phyloP scores from a whole-genome alignment of 345 rosid genomes.

The Citrus hindsii region DNA sequence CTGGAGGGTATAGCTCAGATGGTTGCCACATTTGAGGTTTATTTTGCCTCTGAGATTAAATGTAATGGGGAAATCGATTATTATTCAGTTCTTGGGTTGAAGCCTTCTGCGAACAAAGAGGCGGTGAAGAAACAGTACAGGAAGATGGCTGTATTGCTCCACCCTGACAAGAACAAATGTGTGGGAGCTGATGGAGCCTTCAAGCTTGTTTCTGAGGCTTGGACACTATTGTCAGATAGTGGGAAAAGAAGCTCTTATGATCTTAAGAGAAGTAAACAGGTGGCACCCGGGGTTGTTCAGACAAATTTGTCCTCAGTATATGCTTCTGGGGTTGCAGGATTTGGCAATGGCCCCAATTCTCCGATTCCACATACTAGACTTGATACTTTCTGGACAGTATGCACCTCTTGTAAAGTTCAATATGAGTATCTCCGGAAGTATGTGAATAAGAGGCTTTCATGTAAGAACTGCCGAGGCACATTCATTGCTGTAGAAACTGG shows the following conservation, averaged over 20 bases:
- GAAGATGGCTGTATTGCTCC: conserved; percentile 92
- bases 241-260: conserved; percentile 66
- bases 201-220: conserved; percentile 91
- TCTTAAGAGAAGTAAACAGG: conserved; percentile 40
- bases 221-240: conserved; percentile 73
- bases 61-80: conserved; percentile 69
- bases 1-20: conserved; percentile 89
- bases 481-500: conserved; percentile 87
- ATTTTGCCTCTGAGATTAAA: conserved; percentile 70
- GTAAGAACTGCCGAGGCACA: conserved; percentile 97
- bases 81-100: conserved; percentile 83
- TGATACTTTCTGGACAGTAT: conserved; percentile 97
- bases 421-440: conserved; percentile 96
- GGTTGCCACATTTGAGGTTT: conserved; percentile 93
- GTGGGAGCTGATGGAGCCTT: conserved; percentile 98
- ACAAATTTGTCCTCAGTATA: conserved; percentile 42
- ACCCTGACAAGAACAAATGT: conserved; percentile 91
- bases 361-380: conserved; percentile 51
- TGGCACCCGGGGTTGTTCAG: conserved; percentile 33
- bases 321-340: conserved; percentile 42
- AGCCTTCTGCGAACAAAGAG: conserved; percentile 80
- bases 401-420: conserved; percentile 98
- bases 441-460: conserved; percentile 91
- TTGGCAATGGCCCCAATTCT: conserved; percentile 45
- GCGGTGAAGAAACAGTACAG: conserved; percentile 87